A percentile compares a stretch with the other conserved stretches of the same genome.
phyloP scores from a whole-genome alignment of 768 basidiomycete species.

The Pleurotus sapidus region DNA sequence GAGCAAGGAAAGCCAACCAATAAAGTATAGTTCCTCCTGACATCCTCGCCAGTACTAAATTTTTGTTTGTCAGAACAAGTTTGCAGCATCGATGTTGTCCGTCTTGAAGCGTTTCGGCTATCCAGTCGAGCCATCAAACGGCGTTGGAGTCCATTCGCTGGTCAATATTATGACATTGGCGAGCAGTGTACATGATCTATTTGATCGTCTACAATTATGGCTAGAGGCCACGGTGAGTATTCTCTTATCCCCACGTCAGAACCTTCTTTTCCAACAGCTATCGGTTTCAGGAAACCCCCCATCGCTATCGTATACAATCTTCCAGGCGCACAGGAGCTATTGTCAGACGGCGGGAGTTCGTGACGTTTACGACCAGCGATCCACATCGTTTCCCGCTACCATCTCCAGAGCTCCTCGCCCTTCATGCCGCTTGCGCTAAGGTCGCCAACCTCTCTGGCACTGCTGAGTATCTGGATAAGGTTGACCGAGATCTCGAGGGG shows the following conservation, averaged over 20 bases:
- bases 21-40: neutral
- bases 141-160: neutral
- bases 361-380: neutral
- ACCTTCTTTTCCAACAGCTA: neutral
- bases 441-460: slow-evolving; percentile 35
- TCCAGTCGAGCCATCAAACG: neutral
- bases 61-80: neutral
- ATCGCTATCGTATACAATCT: neutral
- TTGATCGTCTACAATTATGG: neutral
- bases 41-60: neutral
- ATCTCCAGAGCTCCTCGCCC: slow-evolving; percentile 17
- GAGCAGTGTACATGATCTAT: neutral
- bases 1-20: neutral
- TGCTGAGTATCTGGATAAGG: slow-evolving; percentile 23
- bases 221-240: slow-evolving; percentile 4
- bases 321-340: neutral
- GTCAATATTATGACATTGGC: slow-evolving; percentile 5
- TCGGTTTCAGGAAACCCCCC: neutral
- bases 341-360: neutral
- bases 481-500: slow-evolving; percentile 22
- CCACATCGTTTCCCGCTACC: slow-evolving; percentile 19
- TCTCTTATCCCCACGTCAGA: neutral
- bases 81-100: neutral
- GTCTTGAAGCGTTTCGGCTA: neutral
- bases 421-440: slow-evolving; percentile 33